Base-by-base conservation (phyloP, 371 early-diverging fungal species). In the Coemansia sp. region DNA sequence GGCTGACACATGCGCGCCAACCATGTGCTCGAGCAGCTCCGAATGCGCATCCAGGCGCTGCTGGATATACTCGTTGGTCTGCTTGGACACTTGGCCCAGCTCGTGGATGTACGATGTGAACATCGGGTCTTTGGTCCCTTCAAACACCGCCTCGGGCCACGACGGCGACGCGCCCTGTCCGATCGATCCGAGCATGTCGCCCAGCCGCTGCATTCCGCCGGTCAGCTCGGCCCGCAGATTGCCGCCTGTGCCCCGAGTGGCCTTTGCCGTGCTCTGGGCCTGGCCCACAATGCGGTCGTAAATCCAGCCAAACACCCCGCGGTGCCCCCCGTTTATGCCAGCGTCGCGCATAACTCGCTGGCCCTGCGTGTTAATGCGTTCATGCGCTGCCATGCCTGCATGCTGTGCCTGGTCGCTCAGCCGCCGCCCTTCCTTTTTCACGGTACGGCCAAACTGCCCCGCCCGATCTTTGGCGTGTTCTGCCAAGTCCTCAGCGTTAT, bases 61-160 rank as follows among this genome's bases (percentile, higher is more conserved):
- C 28, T 39, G 58, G 20, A 68, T 59, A 42, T 63, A 58, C n/a
- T 64, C 64, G 50, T 75, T 53, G 48, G 65, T 65, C 26, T 62
- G 59, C 62, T 72, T 64, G 4, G 72, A 64, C 14, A 57, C 68
- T 2, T 64, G 62, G 60, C 59, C 40, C 48, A 75, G 77, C n/a
- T 64, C 58, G 12, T 65, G 61, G 33, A 69, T 51, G 12, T 69
- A 72, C 52, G 59, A 50, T 14, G 62, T 30, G 30, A 71, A 59
- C 18, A 42, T 30, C 5, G 67, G 65, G 25, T 72, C 68, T 30
- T 58, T 62, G 44, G 58, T 62, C n/a, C 53, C 62, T 12, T 64
- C 65, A 51, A 75, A 57, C 42, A 65, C 60, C 11, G 64, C 65
- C 26, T 75, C 72, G 25, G 72, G 72, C 77, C 77, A 75, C 6